Base-by-base conservation (phyloP, 2,329 filamentous ascomycete species). In the Dothiorella sarmentorum region DNA sequence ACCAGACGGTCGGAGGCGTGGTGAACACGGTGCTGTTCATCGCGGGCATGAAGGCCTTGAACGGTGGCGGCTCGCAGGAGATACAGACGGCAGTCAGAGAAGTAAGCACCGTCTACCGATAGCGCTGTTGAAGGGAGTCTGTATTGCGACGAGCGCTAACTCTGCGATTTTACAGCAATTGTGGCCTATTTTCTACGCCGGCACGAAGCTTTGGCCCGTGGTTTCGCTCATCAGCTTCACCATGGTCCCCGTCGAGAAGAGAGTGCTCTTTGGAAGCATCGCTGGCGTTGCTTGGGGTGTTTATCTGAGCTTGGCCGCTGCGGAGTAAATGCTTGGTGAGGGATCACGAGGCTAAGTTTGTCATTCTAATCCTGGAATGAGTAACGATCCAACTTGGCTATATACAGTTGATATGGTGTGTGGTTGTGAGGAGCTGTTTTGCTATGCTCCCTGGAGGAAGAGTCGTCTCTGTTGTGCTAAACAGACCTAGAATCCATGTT, bases 231-330 rank as follows among this genome's bases (percentile, higher is more conserved):
- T 89, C 61, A 89, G 89, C 76, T 91, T 89, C 67, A 80, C 85
- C 1, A 75, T 91, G 61, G 81, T 88, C 63, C 88, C 86, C n/a
- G 83, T 91, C 3, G 82, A 91, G 66, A 80, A 81, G 55, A 79
- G 89, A 35, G 86, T 88, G 52, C 74, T 92, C 31, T 82, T 91
- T 61, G 88, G 85, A n/a, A 84, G 85, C 63, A 71, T 87, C 52
- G 88, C 87, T 17, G 89, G 89, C 4, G 79, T 93, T 22, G 80
- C 78, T 13, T 93, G 89, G 89, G 86, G 86, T 0, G 78, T 91
- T 40, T 92, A 89, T 70, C 76, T 92, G 24, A 58, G 55, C 33
- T 40, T 58, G 43, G 11, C 49, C 3, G 55, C 55, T 17, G 55
- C 55, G 3, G 17, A 58, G 43, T 58, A 53, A 13, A 31, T 4